Conservation (phyloP, 2,329 filamentous ascomycete genomes). For the Phaeosphaeria sp. region DNA sequence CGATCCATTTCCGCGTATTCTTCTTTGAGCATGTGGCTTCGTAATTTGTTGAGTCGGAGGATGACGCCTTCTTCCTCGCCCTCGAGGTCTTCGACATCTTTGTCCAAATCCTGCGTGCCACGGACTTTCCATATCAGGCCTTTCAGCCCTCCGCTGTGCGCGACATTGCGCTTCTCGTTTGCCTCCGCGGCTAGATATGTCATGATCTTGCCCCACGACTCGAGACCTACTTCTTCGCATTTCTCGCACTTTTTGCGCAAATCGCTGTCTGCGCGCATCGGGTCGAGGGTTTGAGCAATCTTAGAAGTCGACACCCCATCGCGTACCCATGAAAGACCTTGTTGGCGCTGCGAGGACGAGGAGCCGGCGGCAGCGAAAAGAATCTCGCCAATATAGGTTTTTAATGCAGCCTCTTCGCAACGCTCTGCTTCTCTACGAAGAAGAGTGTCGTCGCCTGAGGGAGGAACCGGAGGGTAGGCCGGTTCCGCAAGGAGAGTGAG, state of each 20-base stretch:
- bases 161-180: constrained; percentile 38
- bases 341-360: constrained; percentile 50
- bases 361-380: constrained; percentile 72
- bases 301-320: constrained; percentile 80
- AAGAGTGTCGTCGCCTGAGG: constrained; percentile 72
- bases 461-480: constrained; percentile 72
- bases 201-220: constrained; percentile 87
- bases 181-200: constrained; percentile 63
- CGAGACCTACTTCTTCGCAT: constrained; percentile 77
- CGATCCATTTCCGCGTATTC: constrained; percentile 45
- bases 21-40: constrained; percentile 40
- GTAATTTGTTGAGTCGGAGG: constrained; percentile 42
- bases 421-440: constrained; percentile 68
- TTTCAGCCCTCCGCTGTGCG: constrained; percentile 24
- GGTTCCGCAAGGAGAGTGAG: constrained; percentile 55
- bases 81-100: constrained; percentile 40
- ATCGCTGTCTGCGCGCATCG: constrained; percentile 41
- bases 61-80: constrained; percentile 45
- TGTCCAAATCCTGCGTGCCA: constrained; percentile 33
- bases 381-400: constrained; percentile 93
- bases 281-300: constrained; percentile 62
- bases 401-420: constrained; percentile 85
- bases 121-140: constrained; percentile 35
- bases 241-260: constrained; percentile 71
- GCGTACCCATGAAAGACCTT: constrained; percentile 86